Conservation (phyloP, 371 early-diverging fungal species). For the Phascolomyces articulosus region DNA sequence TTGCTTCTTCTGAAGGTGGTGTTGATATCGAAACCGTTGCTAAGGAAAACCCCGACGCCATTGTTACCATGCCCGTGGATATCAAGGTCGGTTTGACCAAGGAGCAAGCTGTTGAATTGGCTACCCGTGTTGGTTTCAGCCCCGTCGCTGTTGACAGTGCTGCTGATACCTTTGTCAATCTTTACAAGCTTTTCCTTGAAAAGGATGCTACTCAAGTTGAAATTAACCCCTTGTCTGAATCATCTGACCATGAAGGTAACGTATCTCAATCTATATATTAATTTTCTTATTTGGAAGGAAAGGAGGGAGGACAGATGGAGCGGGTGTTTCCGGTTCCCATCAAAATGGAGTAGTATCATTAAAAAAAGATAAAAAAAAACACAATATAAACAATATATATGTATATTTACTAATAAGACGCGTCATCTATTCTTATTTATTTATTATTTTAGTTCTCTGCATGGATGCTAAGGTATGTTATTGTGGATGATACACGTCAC, state of each 20-base stretch:
- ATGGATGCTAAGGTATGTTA: slow-evolving; percentile 52
- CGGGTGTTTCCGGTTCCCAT: too few relatives aligned
- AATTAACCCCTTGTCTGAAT: slow-evolving; percentile 97
- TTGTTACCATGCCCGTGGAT: slow-evolving; percentile 82
- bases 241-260: slow-evolving; percentile 82
- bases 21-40: slow-evolving; percentile 98
- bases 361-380: not conserved
- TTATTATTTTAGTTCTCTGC: slow-evolving; percentile 41
- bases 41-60: slow-evolving; percentile 92
- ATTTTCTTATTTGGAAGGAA: too few relatives aligned
- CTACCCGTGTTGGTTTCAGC: slow-evolving; percentile 87
- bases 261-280: too few relatives aligned
- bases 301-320: too few relatives aligned
- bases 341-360: not conserved
- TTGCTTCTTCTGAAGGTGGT: slow-evolving; percentile 96
- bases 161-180: slow-evolving; percentile 87
- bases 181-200: slow-evolving; percentile 95
- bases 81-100: slow-evolving; percentile 68
- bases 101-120: slow-evolving; percentile 70
- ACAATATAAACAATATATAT: too few relatives aligned
- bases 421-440: not conserved
- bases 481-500: not conserved
- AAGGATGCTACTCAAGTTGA: slow-evolving; percentile 98
- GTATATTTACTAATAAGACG: not conserved
- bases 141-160: slow-evolving; percentile 82